Base-by-base conservation (phyloP, 495 filamentous ascomycete genomes). In the Annulohypoxylon maeteangense region DNA sequence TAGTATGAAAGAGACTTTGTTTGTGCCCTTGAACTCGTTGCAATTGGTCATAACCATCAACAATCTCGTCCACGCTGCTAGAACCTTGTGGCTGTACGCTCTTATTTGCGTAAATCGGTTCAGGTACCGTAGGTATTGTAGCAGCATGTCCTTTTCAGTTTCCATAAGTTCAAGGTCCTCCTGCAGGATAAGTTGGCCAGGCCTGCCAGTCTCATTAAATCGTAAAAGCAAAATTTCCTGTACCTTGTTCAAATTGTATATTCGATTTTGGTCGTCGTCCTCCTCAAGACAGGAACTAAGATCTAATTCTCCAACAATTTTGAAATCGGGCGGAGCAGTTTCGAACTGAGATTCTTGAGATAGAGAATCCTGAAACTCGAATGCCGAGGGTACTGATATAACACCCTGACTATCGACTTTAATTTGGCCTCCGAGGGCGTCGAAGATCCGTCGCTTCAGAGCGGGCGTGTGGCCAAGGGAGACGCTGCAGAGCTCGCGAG, bases 351-450 rank as follows among this genome's bases (percentile, higher is more conserved):
- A 83, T 44, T 94, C 89, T 7, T 92, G 78, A 61, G 94, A 90
- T 31, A 93, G 84, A 62, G 98, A 97, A 79, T 98, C 96, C 62
- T 97, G 93, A 20, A 98, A 87, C 69, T 98, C 96, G 78, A 98
- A 96, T 12, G 98, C 86, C 5, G 90, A 91, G 3, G 89, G 86
- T 50, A 92, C 91, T 12, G 79, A 74, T 27, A 89, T 72, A n/a
- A 86, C 81, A 42, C 90, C 86, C 7, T 89, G 87, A 32, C 86
- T 86, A 0, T 91, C 87, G 25, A 87, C 62, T 4, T 83, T 83
- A 5, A 93, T 91, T 63, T 86, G 88, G 23, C 96, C 96, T 20
- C 92, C 86, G 34, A 98, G 81, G 0, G 92, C 90, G 16, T 92
- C 90, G 40, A 96, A 87, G 3, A 95, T 89, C n/a, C 88, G 85